These are phyloP conservation scores for Geotrichum fermentans DNA, from an alignment of 1,139 yeast genomes.

Conservation along the genomic window DNA sequence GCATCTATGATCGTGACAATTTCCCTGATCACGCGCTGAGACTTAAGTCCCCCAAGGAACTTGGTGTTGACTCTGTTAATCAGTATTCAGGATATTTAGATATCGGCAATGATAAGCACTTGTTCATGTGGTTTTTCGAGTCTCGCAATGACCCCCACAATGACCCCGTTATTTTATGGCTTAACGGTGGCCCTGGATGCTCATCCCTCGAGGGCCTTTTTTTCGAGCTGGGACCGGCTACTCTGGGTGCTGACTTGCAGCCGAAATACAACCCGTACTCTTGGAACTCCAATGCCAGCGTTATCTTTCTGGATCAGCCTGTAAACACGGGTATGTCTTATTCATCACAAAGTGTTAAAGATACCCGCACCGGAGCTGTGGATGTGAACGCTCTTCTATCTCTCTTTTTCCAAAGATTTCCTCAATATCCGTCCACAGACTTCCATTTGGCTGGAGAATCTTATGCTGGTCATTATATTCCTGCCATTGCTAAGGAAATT, in stretches of 20 bases:
- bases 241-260: slow-evolving; percentile 58
- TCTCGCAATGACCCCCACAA: slow-evolving; percentile 81
- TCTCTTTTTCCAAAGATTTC: slow-evolving; percentile 70
- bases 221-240: slow-evolving; percentile 85
- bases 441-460: slow-evolving; percentile 88
- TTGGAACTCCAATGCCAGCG: slow-evolving; percentile 87
- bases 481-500: slow-evolving; percentile 71
- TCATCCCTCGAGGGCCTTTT: slow-evolving; percentile 83
- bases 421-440: slow-evolving; percentile 51
- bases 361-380: slow-evolving; percentile 67
- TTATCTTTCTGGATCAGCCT: slow-evolving; percentile 91
- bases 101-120: slow-evolving; percentile 69
- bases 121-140: slow-evolving; percentile 82
- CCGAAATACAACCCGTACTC: slow-evolving; percentile 74
- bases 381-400: slow-evolving; percentile 74
- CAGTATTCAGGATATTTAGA: slow-evolving; percentile 88
- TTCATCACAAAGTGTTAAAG: slow-evolving; percentile 49
- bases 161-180: slow-evolving; percentile 84
- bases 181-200: slow-evolving; percentile 91
- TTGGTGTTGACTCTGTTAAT: slow-evolving; percentile 67
- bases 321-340: slow-evolving; percentile 91
- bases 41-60: slow-evolving; percentile 52
- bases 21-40: slow-evolving; percentile 13
- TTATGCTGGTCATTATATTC: slow-evolving; percentile 84
- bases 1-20: slow-evolving; percentile 8